Base-by-base conservation (phyloP, 2,329 filamentous ascomycete species). In the Apiospora kogelbergensis region DNA sequence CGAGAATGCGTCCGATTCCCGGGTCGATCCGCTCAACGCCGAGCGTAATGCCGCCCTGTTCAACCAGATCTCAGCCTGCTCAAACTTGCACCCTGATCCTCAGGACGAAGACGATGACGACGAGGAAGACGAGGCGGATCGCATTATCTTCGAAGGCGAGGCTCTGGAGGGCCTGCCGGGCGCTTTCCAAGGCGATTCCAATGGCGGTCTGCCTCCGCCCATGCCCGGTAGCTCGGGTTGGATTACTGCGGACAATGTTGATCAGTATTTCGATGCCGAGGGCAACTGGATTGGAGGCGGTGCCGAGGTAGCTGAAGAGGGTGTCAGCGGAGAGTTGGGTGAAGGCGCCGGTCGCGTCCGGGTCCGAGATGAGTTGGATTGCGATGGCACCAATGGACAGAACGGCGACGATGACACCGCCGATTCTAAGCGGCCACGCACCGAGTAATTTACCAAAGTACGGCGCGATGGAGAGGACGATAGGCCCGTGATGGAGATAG, bases 231-330 rank as follows among this genome's bases (percentile, higher is more conserved):
- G 91, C 65, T 88, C 88, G 0, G 92, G 92, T 0, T 95, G 93
- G 93, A 94, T 98, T 76, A 98, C 95, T 20, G 92, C 93, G 10
- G 95, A 97, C 68, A 98, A 98, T 75, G 90, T 97, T 78, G 85
- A 91, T 72, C 88, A 97, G 73, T 97, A 90, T 76, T 93, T 96
- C 79, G 93, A 96, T 74, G 90, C 87, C 71, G 87, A 94, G 10
- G 93, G 93, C 2, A 94, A 95, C 76, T 95, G 91, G 88, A 91
- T 92, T 72, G 87, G 83, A 7, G 81, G 77, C 10, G 83, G 74
- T 48, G 44, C n/a, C 22, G 45, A 37, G 13, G 30, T 6, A 24
- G 44, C 9, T 15, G 42, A 48, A 1, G 65, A 53, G n/a, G 84
- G 77, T 70, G 82, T 73, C 2, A 80, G 81, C 33, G 87, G 84